Conservation (phyloP, 148 eudicot genomes). For the Rheum nobile region DNA sequence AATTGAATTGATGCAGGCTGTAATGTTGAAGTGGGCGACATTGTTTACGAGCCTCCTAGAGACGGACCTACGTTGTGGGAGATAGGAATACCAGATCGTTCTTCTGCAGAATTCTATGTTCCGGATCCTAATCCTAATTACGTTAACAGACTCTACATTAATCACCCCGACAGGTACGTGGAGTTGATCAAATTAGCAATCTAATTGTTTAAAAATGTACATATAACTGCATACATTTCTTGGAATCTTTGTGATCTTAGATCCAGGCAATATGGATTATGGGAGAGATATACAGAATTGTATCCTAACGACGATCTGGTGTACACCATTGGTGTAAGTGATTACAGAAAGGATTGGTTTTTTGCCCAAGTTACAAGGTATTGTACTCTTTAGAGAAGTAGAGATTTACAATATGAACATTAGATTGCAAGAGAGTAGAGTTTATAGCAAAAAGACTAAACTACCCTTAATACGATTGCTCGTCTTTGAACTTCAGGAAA, state of each 20-base stretch:
- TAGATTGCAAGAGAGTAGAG: no score
- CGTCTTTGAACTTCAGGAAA: constrained; percentile 28
- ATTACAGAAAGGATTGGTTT: constrained; percentile 73
- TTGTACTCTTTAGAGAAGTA: no score
- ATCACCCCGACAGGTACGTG: constrained; percentile 50
- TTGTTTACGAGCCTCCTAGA: constrained; percentile 54
- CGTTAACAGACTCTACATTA: constrained; percentile 34
- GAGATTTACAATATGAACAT: no score
- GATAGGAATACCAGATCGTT: constrained; percentile 66
- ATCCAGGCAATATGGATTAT: constrained; percentile 79
- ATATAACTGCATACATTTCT: background rate
- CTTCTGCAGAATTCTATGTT: constrained; percentile 49
- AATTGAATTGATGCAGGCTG: constrained; percentile 20
- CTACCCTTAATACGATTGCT: background rate
- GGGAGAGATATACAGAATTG: constrained; percentile 76
- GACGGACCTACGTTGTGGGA: constrained; percentile 77
- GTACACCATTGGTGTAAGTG: constrained; percentile 54
- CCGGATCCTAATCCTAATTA: constrained; percentile 66
- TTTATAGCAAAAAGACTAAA: no score
- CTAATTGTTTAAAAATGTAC: background rate
- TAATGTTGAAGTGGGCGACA: constrained; percentile 27
- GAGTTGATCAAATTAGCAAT: background rate
- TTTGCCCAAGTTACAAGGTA: constrained; percentile 82
- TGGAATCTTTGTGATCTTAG: constrained; percentile 18
- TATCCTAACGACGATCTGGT: constrained; percentile 58